phyloP scores from a whole-genome alignment of 164 flowering plant genomes.

The Vitis rotundifolia region DNA sequence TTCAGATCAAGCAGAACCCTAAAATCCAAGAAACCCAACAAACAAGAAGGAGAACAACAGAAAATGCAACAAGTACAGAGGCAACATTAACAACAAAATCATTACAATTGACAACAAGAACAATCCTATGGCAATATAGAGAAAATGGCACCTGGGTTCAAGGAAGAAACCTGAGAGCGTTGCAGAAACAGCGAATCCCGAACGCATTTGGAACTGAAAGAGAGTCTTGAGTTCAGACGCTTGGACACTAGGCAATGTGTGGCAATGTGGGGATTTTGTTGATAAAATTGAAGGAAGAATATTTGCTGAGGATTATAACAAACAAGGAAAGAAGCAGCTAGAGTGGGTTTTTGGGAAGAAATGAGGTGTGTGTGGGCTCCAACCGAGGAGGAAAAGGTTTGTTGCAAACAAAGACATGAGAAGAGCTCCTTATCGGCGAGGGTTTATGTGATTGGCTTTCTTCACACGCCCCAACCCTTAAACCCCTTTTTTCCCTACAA shows the following conservation, averaged over 20 bases:
- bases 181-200: constrained; percentile 10
- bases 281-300: not conserved
- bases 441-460: too few species aligned
- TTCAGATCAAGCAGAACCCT: too few species aligned
- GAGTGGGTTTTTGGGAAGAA: too few species aligned
- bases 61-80: not conserved
- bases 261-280: not conserved
- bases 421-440: too few species aligned
- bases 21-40: not conserved
- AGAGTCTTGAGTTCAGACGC: not conserved
- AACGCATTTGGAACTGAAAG: constrained; percentile 4
- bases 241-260: not conserved
- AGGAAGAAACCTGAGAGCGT: constrained; percentile 14
- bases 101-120: too few species aligned
- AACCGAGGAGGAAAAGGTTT: too few species aligned
- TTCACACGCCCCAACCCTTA: too few species aligned
- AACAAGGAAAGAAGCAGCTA: too few species aligned
- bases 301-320: too few species aligned
- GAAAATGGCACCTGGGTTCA: constrained; percentile 13
- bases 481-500: too few species aligned
- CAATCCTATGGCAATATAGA: not conserved
- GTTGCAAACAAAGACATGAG: too few species aligned
- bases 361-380: too few species aligned
- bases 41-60: not conserved
- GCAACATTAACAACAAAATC: not conserved